Evolutionary conservation across 495 filamentous ascomycete genomes (phyloP).

Genomic region (Polyplosphaeria fusca): DNA sequence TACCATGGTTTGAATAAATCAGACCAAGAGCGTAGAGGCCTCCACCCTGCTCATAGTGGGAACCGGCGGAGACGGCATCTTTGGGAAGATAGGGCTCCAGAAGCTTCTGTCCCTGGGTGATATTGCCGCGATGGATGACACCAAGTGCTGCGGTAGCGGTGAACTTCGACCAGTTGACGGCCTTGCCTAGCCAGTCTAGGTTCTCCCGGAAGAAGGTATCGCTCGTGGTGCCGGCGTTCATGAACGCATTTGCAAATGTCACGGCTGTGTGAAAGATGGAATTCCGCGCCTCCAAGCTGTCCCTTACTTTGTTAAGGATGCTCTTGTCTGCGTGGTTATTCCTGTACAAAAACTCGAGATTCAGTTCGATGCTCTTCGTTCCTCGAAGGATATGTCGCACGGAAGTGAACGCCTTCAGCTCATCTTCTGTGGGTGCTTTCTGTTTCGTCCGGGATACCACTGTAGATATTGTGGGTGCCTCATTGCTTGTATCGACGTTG

Average conservation of each 20-base stretch:
- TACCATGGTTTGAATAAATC: constrained; percentile 97
- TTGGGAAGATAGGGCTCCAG: constrained; percentile 91
- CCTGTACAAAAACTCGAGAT: constrained; percentile 92
- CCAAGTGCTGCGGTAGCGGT: constrained; percentile 95
- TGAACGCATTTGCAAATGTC: constrained; percentile 96
- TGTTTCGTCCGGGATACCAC: constrained; percentile 40
- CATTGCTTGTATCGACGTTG: constrained; percentile 36
- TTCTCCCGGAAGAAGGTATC: constrained; percentile 98
- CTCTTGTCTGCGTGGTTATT: constrained; percentile 84
- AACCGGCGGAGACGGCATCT: constrained; percentile 65
- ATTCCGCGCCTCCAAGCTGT: constrained; percentile 91
- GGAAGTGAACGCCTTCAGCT: constrained; percentile 64
- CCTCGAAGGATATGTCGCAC: constrained; percentile 86
- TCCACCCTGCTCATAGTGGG: constrained; percentile 92
- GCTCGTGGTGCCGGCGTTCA: constrained; percentile 98
- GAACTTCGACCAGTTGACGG: constrained; percentile 99
- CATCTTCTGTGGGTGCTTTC: constrained; percentile 33
- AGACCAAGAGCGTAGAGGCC: constrained; percentile 92
- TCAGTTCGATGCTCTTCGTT: constrained; percentile 86
- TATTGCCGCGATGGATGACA: constrained; percentile 92
- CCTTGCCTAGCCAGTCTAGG: constrained; percentile 96
- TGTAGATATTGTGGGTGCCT: constrained; percentile 32
- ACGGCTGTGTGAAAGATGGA: constrained; percentile 98
- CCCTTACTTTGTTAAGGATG: constrained; percentile 92
- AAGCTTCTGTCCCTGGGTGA: constrained; percentile 87